A percentile compares a stretch with the other conserved stretches of the same genome.
Evolutionary conservation across 352 stramenopile species (phyloP).

Genomic region (Phytophthora pisi): DNA sequence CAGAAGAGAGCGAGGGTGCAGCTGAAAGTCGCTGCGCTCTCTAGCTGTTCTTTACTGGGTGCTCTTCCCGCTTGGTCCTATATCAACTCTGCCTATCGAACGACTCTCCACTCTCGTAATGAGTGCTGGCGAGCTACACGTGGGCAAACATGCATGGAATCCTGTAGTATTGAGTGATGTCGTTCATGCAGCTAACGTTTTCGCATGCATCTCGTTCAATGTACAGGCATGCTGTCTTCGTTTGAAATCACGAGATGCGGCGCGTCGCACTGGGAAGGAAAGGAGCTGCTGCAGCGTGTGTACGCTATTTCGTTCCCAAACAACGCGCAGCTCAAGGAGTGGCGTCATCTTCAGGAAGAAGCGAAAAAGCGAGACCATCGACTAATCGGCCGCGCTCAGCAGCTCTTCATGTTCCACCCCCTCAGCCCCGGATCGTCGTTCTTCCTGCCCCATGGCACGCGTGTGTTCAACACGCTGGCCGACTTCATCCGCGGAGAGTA

Average conservation of each 20-base stretch:
- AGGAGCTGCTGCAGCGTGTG: slow-evolving; percentile 95
- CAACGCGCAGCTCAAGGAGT: slow-evolving; percentile 87
- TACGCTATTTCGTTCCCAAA: slow-evolving; percentile 97
- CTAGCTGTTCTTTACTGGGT: slow-evolving; percentile 5
- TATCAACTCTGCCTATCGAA: slow-evolving; percentile 59
- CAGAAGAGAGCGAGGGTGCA: slow-evolving; percentile 92
- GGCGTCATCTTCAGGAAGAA: slow-evolving; percentile 92
- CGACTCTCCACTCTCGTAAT: slow-evolving; percentile 78
- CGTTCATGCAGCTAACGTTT: slow-evolving; percentile 9
- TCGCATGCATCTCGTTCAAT: slow-evolving; percentile 6
- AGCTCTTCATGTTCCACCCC: slow-evolving; percentile 96
- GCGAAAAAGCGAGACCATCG: slow-evolving; percentile 97
- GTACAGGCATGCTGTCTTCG: slow-evolving; percentile 85
- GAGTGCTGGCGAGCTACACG: slow-evolving; percentile 83
- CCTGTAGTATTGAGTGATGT: not conserved
- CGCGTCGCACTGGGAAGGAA: slow-evolving; percentile 92
- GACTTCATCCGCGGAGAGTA: slow-evolving; percentile 90
- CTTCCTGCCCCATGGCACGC: slow-evolving; percentile 97
- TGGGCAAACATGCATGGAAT: slow-evolving; percentile 58
- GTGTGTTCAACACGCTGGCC: slow-evolving; percentile 98
- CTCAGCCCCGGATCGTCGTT: slow-evolving; percentile 97
- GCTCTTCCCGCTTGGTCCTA: slow-evolving; percentile 48
- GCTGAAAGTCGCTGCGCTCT: slow-evolving; percentile 34
- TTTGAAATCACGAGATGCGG: slow-evolving; percentile 96
- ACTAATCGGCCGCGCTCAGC: slow-evolving; percentile 93